Base-by-base conservation (phyloP, 2,329 filamentous ascomycete genomes). In the Hypoxylon sp. region DNA sequence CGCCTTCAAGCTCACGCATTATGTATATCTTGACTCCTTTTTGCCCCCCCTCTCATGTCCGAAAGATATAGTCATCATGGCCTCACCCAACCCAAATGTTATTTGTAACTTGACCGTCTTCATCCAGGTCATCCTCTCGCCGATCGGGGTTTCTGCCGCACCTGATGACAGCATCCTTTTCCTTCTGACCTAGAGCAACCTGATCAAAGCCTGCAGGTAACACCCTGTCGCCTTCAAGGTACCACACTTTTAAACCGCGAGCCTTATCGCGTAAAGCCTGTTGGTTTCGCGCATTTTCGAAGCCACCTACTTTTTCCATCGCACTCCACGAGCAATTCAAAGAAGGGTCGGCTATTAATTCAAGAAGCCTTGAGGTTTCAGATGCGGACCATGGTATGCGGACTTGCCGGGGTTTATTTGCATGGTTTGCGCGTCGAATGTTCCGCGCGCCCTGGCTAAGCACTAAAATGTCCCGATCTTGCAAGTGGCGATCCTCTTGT, bases 191-290 rank as follows among this genome's bases (percentile, higher is more conserved):
- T 13, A 89, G 78, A 10, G 79, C 76, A 14, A 89, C 82, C 3
- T 78, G 74, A 67, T 89, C 84, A 64, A 88, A 89, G 4, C 80
- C 78, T 0, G 77, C 75, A 1, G 85, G 85, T 3, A 89, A 76
- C 9, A 77, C 38, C 2, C 63, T 66, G 72, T 87, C 84, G 2
- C 77, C 75, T 55, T 80, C 80, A 14, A 89, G 78, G 49, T 84
- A 80, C 32, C 84, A 82, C 36, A 86, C 83, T 78, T 89, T 89
- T 60, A 87, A 69, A 61, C 86, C 83, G 53, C 86, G 83, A n/a
- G 86, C 86, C 76, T 85, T 86, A 79, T 89, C 86, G 5, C 86
- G 85, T 62, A 86, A 81, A 3, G 85, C 83, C 75, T 88, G 86
- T 77, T 88, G 86, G 71, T 84, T 82, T 53, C 86, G 84, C 1